Percentiles rank a stretch among this genome's conserved stretches.
These are phyloP conservation scores for Juncus inflexus DNA, from an alignment of 176 grass and related monocot genomes.

Conservation along the genomic window DNA sequence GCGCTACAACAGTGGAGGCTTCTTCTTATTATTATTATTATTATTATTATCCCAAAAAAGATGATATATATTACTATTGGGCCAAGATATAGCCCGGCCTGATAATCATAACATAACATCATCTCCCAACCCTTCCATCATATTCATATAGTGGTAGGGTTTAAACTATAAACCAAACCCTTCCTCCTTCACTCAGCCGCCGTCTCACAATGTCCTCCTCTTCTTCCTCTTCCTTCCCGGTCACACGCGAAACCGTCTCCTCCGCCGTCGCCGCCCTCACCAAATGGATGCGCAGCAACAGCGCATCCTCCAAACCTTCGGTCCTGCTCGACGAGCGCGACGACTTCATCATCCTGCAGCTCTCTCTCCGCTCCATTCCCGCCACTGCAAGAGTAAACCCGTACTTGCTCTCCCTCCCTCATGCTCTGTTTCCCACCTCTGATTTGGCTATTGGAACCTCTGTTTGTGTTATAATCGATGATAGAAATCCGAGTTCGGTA, in stretches of 20 bases:
- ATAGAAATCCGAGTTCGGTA: neutral
- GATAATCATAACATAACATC: too few species aligned
- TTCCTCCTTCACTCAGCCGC: too few species aligned
- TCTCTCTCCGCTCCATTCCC: conserved; percentile 18
- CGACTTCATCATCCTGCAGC: conserved; percentile 20
- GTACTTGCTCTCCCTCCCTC: conserved; percentile 11
- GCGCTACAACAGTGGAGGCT: too few species aligned
- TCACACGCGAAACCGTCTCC: conserved; percentile 9
- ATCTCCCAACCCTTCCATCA: too few species aligned
- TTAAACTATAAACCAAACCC: neutral
- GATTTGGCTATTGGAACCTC: neutral
- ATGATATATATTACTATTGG: too few species aligned
- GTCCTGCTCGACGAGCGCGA: conserved; percentile 22
- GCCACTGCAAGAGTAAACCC: conserved; percentile 9
- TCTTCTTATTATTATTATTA: too few species aligned
- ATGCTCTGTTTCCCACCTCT: conserved; percentile 7
- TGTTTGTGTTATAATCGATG: conserved; percentile 7
- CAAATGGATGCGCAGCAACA: conserved; percentile 18
- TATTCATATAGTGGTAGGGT: too few species aligned
- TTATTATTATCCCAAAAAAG: too few species aligned
- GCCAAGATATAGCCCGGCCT: too few species aligned
- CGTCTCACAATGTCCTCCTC: too few species aligned
- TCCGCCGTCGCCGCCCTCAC: conserved; percentile 11
- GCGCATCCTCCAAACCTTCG: conserved; percentile 9
- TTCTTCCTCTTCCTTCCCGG: neutral